A percentile compares a stretch with the other conserved stretches of the same genome.
Evolutionary conservation across 106 monocot genomes (phyloP).

Genomic region (Acorus calamus): DNA sequence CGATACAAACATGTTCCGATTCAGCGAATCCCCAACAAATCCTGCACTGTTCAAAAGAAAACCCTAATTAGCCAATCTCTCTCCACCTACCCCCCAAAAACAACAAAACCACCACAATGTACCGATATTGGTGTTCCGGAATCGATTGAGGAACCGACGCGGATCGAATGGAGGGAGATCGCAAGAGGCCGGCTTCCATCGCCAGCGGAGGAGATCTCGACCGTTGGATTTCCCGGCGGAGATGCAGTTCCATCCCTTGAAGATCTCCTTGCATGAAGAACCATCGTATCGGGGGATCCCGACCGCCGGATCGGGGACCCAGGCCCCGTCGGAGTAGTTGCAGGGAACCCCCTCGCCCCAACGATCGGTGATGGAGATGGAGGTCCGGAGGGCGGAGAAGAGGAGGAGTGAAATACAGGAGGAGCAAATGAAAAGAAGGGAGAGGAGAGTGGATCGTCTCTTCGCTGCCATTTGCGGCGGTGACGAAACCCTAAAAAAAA

Average conservation of each 20-base stretch:
- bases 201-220: constrained; percentile 47
- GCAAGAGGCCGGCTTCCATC: constrained; percentile 66
- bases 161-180: constrained; percentile 56
- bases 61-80: too few relatives aligned
- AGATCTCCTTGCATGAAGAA: constrained; percentile 73
- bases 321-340: constrained; percentile 54
- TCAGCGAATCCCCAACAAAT: constrained; percentile 93
- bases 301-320: constrained; percentile 21
- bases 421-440: too few relatives aligned
- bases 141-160: constrained; percentile 40
- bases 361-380: too few relatives aligned
- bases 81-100: too few relatives aligned
- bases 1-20: constrained; percentile 90
- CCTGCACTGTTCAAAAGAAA: constrained; percentile 29
- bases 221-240: constrained; percentile 45
- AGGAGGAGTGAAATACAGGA: too few relatives aligned
- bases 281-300: constrained; percentile 33
- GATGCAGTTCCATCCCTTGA: constrained; percentile 94
- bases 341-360: constrained; percentile 11
- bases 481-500: too few relatives aligned
- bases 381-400: too few relatives aligned
- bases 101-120: not conserved
- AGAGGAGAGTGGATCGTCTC: too few relatives aligned
- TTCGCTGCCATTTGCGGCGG: too few relatives aligned
- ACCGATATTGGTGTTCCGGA: constrained; percentile 70